Conservation (phyloP, 805 yeast genomes). For the Nakazawaea siamensis region DNA sequence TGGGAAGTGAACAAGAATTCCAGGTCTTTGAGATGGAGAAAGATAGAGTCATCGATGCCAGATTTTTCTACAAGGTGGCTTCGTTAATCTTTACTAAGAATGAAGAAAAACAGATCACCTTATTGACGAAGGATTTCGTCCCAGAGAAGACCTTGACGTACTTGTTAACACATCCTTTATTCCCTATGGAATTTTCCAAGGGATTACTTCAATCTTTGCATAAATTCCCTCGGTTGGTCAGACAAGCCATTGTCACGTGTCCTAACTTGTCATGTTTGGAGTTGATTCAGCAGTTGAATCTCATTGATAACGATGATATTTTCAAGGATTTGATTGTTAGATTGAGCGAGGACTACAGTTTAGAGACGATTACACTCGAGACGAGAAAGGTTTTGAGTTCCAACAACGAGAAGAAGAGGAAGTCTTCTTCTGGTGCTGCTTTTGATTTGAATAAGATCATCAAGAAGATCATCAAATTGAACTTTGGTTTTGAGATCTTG, state of each 20-base stretch:
- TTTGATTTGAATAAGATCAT: conserved; percentile 34
- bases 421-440: conserved; percentile 20
- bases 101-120: conserved; percentile 15
- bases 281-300: conserved; percentile 50
- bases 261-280: conserved; percentile 60
- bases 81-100: conserved; percentile 28
- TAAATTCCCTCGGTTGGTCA: conserved; percentile 54
- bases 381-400: conserved; percentile 28
- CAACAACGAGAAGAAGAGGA: conserved; percentile 9
- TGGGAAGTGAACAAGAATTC: conserved; percentile 20
- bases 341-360: conserved; percentile 55
- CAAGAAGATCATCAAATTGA: conserved; percentile 33
- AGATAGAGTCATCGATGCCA: conserved; percentile 58
- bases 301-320: conserved; percentile 50
- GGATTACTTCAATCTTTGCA: conserved; percentile 44
- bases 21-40: conserved; percentile 51
- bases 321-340: conserved; percentile 63
- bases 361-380: conserved; percentile 45
- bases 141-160: conserved; percentile 62
- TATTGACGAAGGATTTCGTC: conserved; percentile 23
- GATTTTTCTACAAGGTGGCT: conserved; percentile 39
- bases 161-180: conserved; percentile 80
- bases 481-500: conserved; percentile 53
- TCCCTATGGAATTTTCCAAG: conserved; percentile 52
- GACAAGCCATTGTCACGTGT: conserved; percentile 79